phyloP scores from a whole-genome alignment of 306 rosid species.

The Corylus heterophylla region DNA sequence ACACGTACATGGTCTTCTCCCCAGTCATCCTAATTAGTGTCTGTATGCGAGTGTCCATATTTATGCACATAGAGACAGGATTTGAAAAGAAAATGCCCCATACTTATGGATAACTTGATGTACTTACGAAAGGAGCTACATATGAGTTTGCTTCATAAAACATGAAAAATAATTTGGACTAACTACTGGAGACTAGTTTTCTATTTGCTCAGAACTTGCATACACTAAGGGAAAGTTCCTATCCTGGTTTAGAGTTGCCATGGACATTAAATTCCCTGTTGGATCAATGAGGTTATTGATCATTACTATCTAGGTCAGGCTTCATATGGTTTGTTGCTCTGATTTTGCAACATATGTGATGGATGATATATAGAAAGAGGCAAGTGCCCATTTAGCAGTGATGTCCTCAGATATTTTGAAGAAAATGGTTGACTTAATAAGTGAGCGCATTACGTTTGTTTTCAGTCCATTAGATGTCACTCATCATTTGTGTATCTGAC shows the following conservation, averaged over 20 bases:
- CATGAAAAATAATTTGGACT: too few relatives aligned
- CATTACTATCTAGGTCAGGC: not conserved
- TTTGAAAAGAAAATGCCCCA: not conserved
- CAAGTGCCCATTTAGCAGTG: not conserved
- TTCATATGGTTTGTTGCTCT: not conserved
- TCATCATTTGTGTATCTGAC: not conserved
- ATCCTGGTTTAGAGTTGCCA: too few relatives aligned
- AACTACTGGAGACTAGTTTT: too few relatives aligned
- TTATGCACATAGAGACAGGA: not conserved
- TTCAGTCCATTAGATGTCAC: not conserved
- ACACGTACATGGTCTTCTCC: not conserved
- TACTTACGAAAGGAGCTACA: not conserved
- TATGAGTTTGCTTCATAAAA: not conserved
- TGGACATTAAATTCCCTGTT: not conserved
- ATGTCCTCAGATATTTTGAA: not conserved
- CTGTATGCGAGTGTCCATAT: not conserved
- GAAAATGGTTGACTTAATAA: not conserved
- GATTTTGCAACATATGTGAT: not conserved
- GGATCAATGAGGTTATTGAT: not conserved
- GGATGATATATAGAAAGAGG: not conserved
- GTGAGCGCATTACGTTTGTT: not conserved
- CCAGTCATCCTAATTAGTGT: not conserved
- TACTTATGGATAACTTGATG: not conserved
- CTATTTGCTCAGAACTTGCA: too few relatives aligned
- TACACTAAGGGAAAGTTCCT: too few relatives aligned